Conservation (phyloP, 2,329 filamentous ascomycete genomes). For the Pseudopyrenochaeta lycopersici region DNA sequence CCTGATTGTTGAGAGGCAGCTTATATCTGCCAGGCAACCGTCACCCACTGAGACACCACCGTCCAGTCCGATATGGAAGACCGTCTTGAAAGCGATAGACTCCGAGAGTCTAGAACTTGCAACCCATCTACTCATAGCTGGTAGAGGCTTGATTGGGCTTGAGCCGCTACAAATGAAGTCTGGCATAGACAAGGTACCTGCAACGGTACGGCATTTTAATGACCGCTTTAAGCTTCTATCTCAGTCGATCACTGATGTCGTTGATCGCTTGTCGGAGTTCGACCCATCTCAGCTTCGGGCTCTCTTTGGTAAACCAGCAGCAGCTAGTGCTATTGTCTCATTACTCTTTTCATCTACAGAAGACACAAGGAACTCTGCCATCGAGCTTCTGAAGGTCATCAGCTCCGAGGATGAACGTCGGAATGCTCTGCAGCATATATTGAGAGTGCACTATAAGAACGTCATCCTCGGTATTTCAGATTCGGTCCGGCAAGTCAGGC, state of each 20-base stretch:
- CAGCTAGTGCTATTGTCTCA: constrained; percentile 78
- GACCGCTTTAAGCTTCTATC: constrained; percentile 70
- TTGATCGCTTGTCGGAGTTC: constrained; percentile 83
- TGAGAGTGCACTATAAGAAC: constrained; percentile 65
- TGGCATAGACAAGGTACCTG: constrained; percentile 52
- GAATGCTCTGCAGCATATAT: constrained; percentile 69
- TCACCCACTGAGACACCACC: constrained; percentile 73
- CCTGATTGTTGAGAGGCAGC: constrained; percentile 72
- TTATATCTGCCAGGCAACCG: constrained; percentile 67
- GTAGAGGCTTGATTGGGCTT: constrained; percentile 74
- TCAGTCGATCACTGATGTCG: constrained; percentile 73
- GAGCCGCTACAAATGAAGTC: constrained; percentile 69
- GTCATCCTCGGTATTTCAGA: constrained; percentile 65
- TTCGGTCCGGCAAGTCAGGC: constrained; percentile 64
- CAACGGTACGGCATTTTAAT: constrained; percentile 79
- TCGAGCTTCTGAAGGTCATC: constrained; percentile 83
- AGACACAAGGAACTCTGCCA: constrained; percentile 79
- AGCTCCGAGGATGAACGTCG: constrained; percentile 72
- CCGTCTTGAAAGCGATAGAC: constrained; percentile 73
- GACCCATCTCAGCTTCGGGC: constrained; percentile 71
- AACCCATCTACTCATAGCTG: constrained; percentile 74
- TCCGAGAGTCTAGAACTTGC: constrained; percentile 76
- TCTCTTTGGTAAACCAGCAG: constrained; percentile 73
- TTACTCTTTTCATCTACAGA: constrained; percentile 83
- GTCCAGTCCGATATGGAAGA: constrained; percentile 81